Evolutionary conservation across 108 stramenopile species (phyloP), one percentile per base, ranked within the genome.

Genomic region (Cyclotella sp.): DNA sequence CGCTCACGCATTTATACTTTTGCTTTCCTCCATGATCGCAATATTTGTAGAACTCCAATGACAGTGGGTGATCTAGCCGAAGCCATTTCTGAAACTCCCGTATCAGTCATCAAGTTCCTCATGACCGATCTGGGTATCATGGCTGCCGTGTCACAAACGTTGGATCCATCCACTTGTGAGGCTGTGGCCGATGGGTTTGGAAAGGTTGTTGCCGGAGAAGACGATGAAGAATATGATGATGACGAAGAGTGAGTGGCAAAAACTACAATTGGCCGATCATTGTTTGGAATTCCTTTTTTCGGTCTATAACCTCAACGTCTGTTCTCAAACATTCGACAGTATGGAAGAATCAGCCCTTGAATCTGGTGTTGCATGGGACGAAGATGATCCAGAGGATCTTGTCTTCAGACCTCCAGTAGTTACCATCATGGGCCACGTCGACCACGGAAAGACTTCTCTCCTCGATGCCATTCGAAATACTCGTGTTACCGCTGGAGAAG

Each of bases 401-500:
- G 46, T 84, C 30, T 81, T 90, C 18, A 83, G 98, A 21, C 85
- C 98, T 16, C 98, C 99, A 43, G 98, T 99, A 26, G 98, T 99
- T 9, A 96, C 97, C 27, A 96, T 99, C 63, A 99, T 99, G 98
- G 99, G 99, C 40, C 99, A 99, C 87, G 99, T 99, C 49, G 99
- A 99, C 81, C 99, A 99, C 78, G 99, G 99, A 63, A 99, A 99
- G 80, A 99, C 99, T 10, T 95, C 97, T 4, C 84, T 99, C 29
- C 91, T 99, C 13, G 99, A 99, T 77, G 85, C 91, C 15, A 92
- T 99, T 58, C 88, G 98, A 2, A 85, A 86, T 54, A 95, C 95
- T 9, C 72, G 87, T n/a, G 95, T 97, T 45, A 97, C 98, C 13
- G 92, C 87, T 14, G 92, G 94, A 44, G 99, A 99, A 84, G 96